These are phyloP conservation scores for Bryoglossum gracile DNA, from an alignment of 495 filamentous ascomycete species.

Conservation along the genomic window DNA sequence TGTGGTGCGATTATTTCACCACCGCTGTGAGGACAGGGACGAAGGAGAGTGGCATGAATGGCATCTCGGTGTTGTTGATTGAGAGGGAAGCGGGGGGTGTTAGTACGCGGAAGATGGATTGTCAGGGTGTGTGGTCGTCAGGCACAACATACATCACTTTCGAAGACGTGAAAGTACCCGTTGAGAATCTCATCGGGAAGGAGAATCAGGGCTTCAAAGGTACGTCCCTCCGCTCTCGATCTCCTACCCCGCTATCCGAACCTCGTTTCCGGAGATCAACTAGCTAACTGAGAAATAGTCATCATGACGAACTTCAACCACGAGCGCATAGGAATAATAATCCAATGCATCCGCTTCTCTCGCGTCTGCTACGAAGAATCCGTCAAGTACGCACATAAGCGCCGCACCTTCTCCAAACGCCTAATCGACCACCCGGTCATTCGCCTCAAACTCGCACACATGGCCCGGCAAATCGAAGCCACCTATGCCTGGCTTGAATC, in stretches of 20 bases:
- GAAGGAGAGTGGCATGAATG: slow-evolving; percentile 73
- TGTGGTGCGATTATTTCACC: slow-evolving; percentile 98
- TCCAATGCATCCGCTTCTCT: slow-evolving; percentile 91
- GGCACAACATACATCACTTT: slow-evolving; percentile 97
- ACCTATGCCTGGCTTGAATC: slow-evolving; percentile 97
- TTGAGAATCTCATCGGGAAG: slow-evolving; percentile 95
- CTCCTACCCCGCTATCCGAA: slow-evolving; percentile 12
- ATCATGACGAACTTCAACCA: slow-evolving; percentile 99
- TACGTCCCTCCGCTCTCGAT: slow-evolving; percentile 29
- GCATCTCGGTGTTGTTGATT: slow-evolving; percentile 83
- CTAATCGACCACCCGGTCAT: slow-evolving; percentile 97
- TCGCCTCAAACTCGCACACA: slow-evolving; percentile 92
- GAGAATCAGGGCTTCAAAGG: slow-evolving; percentile 95
- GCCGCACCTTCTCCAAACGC: slow-evolving; percentile 88
- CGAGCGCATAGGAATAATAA: slow-evolving; percentile 96
- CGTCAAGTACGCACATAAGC: slow-evolving; percentile 94
- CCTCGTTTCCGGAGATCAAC: no score
- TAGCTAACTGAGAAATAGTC: no score
- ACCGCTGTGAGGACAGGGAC: slow-evolving; percentile 85
- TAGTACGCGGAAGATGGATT: slow-evolving; percentile 91
- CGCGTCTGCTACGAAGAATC: slow-evolving; percentile 97
- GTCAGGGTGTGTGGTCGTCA: slow-evolving; percentile 91
- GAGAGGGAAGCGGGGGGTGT: slow-evolving; percentile 58
- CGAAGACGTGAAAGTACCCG: slow-evolving; percentile 96
- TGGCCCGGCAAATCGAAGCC: slow-evolving; percentile 96